Evolutionary conservation across 208 protist genomes (phyloP), one percentile per base, ranked within the genome.

Genomic region (Endotrypanum monterogeii): DNA sequence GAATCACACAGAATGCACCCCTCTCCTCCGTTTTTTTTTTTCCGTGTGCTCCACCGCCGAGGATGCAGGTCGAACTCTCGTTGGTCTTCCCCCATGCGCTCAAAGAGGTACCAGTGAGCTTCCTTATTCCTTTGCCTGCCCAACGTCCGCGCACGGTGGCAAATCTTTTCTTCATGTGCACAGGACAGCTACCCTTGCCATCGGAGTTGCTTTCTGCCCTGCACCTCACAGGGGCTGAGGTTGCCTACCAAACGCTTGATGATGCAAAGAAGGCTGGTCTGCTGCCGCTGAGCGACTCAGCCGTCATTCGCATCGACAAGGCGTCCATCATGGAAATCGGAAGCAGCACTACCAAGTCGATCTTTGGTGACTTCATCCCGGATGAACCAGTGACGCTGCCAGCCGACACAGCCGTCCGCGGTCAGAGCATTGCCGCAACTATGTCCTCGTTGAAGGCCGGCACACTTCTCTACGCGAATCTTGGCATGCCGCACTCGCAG

Each of bases 301-400:
- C 88, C 3, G 83, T 94, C 9, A 79, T 91, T 46, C 87, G 87
- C 51, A 84, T 94, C 54, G 91, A 96, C 52, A 86, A 85, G 78
- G 32, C 70, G 32, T 76, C 82, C 28, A 46, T 93, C 69, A 71
- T 94, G 41, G 91, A 96, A 68, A 84, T 96, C 55, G 91, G 91
- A 32, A 89, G 84, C 75, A 96, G 91, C 87, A 91, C 87, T n/a
- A 91, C 87, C 16, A 88, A 87, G 66, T 88, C 80, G 18, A 92
- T 96, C 58, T 96, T 93, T 83, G 91, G 91, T 18, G 84, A 87
- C 48, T 96, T 92, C 65, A 72, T 85, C 51, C 62, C 81, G 4
- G 91, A 95, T 54, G 91, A 96, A 58, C 52, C 69, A 0, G 52
- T 88, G 62, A 66, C 56, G 58, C 63, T 73, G 58, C 63, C 82